These are phyloP conservation scores for Fusarium incarnatum DNA, from an alignment of 2,329 filamentous ascomycete species.

Conservation along the genomic window DNA sequence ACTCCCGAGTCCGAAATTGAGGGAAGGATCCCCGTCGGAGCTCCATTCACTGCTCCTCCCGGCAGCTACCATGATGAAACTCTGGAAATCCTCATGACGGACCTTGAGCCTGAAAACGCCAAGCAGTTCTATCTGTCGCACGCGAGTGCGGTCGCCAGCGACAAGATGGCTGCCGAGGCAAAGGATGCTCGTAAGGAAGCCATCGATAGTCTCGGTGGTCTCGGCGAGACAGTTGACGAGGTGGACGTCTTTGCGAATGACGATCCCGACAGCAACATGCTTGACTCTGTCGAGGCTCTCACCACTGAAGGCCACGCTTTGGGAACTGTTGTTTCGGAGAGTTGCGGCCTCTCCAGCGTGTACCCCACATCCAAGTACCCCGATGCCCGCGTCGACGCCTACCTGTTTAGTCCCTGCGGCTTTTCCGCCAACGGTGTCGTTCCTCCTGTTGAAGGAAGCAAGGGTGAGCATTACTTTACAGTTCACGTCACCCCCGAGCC, in stretches of 20 bases:
- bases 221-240: constrained; percentile 67
- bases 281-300: constrained; percentile 75
- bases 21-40: constrained; percentile 65
- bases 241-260: constrained; percentile 85
- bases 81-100: constrained; percentile 78
- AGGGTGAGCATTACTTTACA: constrained; percentile 90
- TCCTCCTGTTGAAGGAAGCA: constrained; percentile 69
- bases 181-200: constrained; percentile 71
- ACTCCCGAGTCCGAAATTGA: constrained; percentile 71
- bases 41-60: constrained; percentile 55
- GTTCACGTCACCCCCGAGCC: constrained; percentile 98
- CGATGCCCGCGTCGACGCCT: constrained; percentile 93
- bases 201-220: constrained; percentile 68
- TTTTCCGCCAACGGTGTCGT: constrained; percentile 98
- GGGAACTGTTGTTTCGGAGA: constrained; percentile 90
- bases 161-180: constrained; percentile 77
- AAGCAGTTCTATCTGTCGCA: constrained; percentile 76
- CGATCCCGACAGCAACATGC: constrained; percentile 67
- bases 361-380: constrained; percentile 90
- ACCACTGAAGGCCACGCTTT: constrained; percentile 95
- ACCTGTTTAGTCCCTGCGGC: constrained; percentile 95
- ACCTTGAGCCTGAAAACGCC: constrained; percentile 74
- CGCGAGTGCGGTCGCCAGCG: constrained; percentile 90
- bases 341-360: constrained; percentile 87
- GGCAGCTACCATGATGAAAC: constrained; percentile 77